Evolutionary conservation across 2,329 filamentous ascomycete species (phyloP), one percentile per base, ranked within the genome.

Genomic region (Hymenoscyphus scutula): DNA sequence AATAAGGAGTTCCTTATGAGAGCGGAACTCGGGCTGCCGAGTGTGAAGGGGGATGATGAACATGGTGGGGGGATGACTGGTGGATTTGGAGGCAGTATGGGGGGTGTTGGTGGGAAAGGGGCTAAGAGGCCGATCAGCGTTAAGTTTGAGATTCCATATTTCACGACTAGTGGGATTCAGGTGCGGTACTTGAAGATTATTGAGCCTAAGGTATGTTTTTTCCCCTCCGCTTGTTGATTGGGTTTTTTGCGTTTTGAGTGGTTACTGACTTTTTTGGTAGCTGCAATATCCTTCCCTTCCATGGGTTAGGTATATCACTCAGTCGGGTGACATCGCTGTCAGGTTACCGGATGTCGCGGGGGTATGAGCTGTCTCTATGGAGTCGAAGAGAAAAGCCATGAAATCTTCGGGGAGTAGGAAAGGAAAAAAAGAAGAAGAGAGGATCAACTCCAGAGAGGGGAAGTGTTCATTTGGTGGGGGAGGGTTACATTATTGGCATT

Each of bases 61-160:
- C 90, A 91, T 72, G 94, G 94, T 48, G 94, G 94, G 66, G 94
- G 94, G 67, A 98, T 98, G 94, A 98, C 94, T 69, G 94, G 94
- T 72, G 94, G 94, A 0, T 97, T 97, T 72, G 94, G 94, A 66
- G 94, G 94, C 23, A 97, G 92, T 75, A 97, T 97, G 93, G 94
- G 94, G 63, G 94, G 94, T 67, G 86, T 95, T 30, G 87, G 84
- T n/a, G 83, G 87, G 4, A 98, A 98, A 80, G 91, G 91, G 23
- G 85, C 86, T 62, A 99, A 98, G 83, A 82, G 95, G 70, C 95
- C 95, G 0, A 99, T 99, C 73, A 94, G 93, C 77, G 95, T 99
- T 80, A 99, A 99, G 81, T 99, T 99, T 76, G 95, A 99, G 81
- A 99, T 99, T 74, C 95, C 95, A n/a, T 99, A 99, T 79, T 99